phyloP scores from a whole-genome alignment of 2,329 filamentous ascomycete genomes.

The Teratosphaeriaceae sp. region DNA sequence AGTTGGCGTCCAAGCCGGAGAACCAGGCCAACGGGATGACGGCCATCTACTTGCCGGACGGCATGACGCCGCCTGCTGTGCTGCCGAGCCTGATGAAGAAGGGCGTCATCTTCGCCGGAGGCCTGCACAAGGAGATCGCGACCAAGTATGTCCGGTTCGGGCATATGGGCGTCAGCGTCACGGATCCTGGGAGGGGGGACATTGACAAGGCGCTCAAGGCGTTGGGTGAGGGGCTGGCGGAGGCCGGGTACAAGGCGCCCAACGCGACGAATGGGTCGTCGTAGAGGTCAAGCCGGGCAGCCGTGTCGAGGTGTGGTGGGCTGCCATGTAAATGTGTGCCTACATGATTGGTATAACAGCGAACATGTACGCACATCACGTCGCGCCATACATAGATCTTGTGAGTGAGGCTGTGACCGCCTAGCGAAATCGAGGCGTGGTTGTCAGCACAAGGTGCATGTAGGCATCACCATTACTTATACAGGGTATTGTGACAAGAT shows the following conservation, averaged over 20 bases:
- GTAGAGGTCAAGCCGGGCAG: conserved; percentile 2
- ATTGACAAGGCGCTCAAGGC: conserved; percentile 78
- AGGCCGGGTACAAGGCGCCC: conserved; percentile 57
- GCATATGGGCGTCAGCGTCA: conserved; percentile 85
- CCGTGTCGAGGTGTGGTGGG: too few species aligned
- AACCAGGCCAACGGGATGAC: conserved; percentile 98
- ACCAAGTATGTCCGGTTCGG: conserved; percentile 92
- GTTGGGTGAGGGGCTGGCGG: conserved; percentile 65
- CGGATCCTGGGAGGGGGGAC: conserved; percentile 70
- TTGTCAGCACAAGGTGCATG: too few species aligned
- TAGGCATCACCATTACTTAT: too few species aligned
- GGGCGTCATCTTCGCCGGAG: conserved; percentile 89
- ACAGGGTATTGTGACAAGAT: too few species aligned
- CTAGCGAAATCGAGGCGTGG: too few species aligned
- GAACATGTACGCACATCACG: too few species aligned
- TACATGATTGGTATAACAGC: too few species aligned
- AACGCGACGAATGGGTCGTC: background rate
- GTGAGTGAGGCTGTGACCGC: too few species aligned
- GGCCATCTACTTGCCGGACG: conserved; percentile 88
- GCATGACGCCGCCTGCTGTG: conserved; percentile 70
- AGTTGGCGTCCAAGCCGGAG: conserved; percentile 76
- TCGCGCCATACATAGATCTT: too few species aligned
- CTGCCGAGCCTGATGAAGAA: conserved; percentile 78
- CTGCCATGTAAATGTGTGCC: too few species aligned
- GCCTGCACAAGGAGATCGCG: conserved; percentile 92